These are phyloP conservation scores for Trypanosoma melophagium DNA, from an alignment of 208 protist genomes.

Conservation along the genomic window DNA sequence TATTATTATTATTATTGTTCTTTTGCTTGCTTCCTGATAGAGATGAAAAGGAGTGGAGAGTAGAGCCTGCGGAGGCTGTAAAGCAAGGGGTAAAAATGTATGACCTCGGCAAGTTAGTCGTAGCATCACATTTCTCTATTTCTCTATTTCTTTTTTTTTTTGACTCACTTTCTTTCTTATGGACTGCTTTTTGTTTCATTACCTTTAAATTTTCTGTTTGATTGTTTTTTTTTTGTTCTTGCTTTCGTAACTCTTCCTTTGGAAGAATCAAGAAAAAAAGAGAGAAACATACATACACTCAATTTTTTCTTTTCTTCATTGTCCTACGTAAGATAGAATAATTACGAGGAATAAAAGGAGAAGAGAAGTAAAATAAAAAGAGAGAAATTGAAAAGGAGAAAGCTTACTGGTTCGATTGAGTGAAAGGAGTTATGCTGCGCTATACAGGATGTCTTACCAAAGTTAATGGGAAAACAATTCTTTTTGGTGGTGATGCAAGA, in stretches of 20 bases:
- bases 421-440: conserved; percentile 17
- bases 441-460: conserved; percentile 24
- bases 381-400: conserved; percentile 14
- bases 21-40: conserved; percentile 13
- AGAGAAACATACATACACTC: too few species aligned
- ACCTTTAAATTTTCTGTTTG: too few species aligned
- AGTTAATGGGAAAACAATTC: conserved; percentile 92
- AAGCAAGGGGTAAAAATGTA: not conserved
- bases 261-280: conserved; percentile 3
- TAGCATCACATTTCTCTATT: too few species aligned
- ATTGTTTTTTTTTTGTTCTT: too few species aligned
- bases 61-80: not conserved
- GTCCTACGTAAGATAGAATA: too few species aligned
- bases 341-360: too few species aligned
- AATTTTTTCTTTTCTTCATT: too few species aligned
- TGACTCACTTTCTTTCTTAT: too few species aligned
- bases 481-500: conserved; percentile 94
- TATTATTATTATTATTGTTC: not conserved
- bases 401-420: conserved; percentile 16
- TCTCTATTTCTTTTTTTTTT: too few species aligned
- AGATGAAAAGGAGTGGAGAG: not conserved
- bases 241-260: too few species aligned
- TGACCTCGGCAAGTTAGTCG: too few species aligned
- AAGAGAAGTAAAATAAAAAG: not conserved
- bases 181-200: too few species aligned